Base-by-base conservation (phyloP, 495 filamentous ascomycete genomes). In the Talaromyces stipitatus region DNA sequence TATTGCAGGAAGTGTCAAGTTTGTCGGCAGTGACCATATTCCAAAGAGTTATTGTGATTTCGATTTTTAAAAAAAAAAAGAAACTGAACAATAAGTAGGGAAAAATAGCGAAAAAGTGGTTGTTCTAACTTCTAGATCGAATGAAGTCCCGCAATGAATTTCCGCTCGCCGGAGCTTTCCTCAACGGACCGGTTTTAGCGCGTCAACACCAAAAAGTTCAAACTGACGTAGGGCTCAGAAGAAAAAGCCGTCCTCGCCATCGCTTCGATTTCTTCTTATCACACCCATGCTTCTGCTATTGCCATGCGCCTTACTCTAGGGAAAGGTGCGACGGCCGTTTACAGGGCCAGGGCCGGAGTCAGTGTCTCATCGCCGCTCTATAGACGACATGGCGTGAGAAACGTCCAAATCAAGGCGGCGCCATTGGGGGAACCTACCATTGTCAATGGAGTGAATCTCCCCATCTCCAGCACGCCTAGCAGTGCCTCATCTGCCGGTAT, bases 331-430 rank as follows among this genome's bases (percentile, higher is more conserved):
- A 61, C 67, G 66, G 56, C 70, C 66, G 57, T 76, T 47, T 71
- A 71, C 54, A 69, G 67, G 66, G 43, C 47, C 27, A 36, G 29
- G 23, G 55, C 27, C 23, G 16, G 56, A 11, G 18, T 38, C 48
- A 22, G 24, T 53, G 56, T 20, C 38, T 20, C 11, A 14, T 12
- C 26, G 10, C 16, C 47, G 47, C 6, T 26, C 26, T 36, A 20
- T 23, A 54, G 29, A 14, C 54, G 14, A 14, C 54, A 46, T 41
- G 36, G 54, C 33, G 27, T 68, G 32, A 69, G 74, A 69, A 66
- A 60, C 60, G 56, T 78, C 48, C 74, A 78, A 59, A 76, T 78
- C 66, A 73, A 72, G 58, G 69, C 74, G 30, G 63, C 73, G 50
- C 71, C 73, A 6, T 65, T 69, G 55, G 69, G 65, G 47, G 66